These are phyloP conservation scores for Lactifluus echinatus DNA, from an alignment of 768 basidiomycete species.

Conservation along the genomic window DNA sequence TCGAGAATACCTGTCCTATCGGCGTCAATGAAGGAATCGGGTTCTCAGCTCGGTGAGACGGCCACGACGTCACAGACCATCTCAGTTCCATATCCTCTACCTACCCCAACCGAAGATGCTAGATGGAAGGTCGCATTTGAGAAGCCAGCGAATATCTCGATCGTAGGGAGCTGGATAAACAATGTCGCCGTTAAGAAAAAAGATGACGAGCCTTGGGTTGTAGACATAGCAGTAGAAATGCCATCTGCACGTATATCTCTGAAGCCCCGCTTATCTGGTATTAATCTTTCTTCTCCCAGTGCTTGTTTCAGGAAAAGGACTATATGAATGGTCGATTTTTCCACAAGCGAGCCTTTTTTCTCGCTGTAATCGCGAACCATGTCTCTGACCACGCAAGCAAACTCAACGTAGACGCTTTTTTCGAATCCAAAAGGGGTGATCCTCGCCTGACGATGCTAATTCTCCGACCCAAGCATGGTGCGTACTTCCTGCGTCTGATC, in stretches of 20 bases:
- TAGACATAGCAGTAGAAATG: constrained; percentile 85
- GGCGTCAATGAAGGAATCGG: background rate
- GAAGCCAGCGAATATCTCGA: constrained; percentile 61
- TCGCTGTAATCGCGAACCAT: constrained; percentile 66
- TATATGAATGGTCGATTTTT: constrained; percentile 84
- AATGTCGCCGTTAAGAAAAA: constrained; percentile 64
- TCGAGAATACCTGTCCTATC: constrained; percentile 34
- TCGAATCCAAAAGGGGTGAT: constrained; percentile 50
- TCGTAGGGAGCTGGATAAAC: constrained; percentile 86
- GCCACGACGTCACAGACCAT: constrained; percentile 24
- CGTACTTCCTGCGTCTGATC: constrained; percentile 1
- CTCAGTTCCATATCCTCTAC: constrained; percentile 59
- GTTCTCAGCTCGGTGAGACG: constrained; percentile 3
- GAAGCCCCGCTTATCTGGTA: background rate
- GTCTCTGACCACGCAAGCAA: constrained; percentile 38
- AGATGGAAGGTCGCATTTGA: constrained; percentile 88
- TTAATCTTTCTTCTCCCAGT: constrained; percentile 29
- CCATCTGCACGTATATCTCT: constrained; percentile 44
- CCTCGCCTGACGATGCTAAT: constrained; percentile 59
- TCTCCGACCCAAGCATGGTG: constrained; percentile 48
- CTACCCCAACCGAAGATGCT: constrained; percentile 64
- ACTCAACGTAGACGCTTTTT: constrained; percentile 51
- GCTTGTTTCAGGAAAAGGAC: constrained; percentile 93
- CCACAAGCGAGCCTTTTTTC: constrained; percentile 86
- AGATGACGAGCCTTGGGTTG: constrained; percentile 52